These are phyloP conservation scores for Plasmopara viticola DNA, from an alignment of 352 stramenopile genomes.

Conservation along the genomic window DNA sequence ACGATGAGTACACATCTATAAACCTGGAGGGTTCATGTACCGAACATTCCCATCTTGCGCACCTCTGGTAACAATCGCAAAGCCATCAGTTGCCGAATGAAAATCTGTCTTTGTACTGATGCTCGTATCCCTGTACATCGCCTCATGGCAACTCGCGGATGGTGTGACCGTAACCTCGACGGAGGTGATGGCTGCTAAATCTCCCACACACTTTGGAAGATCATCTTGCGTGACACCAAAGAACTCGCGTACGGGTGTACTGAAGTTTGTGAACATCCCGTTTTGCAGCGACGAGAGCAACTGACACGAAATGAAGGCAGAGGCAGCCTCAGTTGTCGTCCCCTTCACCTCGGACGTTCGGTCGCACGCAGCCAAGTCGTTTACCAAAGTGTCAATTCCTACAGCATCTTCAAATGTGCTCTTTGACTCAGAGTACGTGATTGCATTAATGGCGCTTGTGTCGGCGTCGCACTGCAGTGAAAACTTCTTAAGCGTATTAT, in stretches of 20 bases:
- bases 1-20: constrained; percentile 1
- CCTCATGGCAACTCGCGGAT: constrained; percentile 34
- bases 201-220: constrained; percentile 48
- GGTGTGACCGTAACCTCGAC: constrained; percentile 34
- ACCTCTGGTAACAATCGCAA: constrained; percentile 57
- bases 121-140: constrained; percentile 47
- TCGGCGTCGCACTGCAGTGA: constrained; percentile 35
- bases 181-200: constrained; percentile 39
- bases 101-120: constrained; percentile 54
- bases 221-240: constrained; percentile 38
- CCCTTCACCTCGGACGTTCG: constrained; percentile 39
- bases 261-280: constrained; percentile 73
- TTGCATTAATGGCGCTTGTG: constrained; percentile 20
- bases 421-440: constrained; percentile 35
- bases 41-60: constrained; percentile 41
- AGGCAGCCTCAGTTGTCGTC: constrained; percentile 29
- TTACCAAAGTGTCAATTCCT: constrained; percentile 40
- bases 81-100: constrained; percentile 33
- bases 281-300: constrained; percentile 62
- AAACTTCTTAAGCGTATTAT: constrained; percentile 53
- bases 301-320: constrained; percentile 58
- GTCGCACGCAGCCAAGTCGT: constrained; percentile 44
- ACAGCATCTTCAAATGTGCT: constrained; percentile 40
- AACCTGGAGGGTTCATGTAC: constrained; percentile 37
- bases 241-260: constrained; percentile 44